Base-by-base conservation (phyloP, 495 filamentous ascomycete genomes). In the Bombardia bombarda region DNA sequence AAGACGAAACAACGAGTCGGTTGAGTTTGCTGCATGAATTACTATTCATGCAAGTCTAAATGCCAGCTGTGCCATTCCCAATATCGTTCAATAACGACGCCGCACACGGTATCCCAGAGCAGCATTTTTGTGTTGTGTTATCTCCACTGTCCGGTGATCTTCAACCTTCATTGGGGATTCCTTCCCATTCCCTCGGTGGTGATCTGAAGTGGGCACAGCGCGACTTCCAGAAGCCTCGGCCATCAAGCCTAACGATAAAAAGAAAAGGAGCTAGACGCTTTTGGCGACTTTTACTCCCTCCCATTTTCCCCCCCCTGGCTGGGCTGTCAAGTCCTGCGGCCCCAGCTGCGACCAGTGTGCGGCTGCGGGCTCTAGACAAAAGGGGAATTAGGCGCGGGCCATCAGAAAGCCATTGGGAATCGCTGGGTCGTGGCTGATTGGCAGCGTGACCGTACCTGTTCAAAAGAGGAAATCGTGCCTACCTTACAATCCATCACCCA, bases 261-360 rank as follows among this genome's bases (percentile, higher is more conserved):
- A 38, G 14, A 19, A 32, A 17, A 21, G 18, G 34, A 33, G 26
- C 43, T 17, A 30, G 23, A 37, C 25, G 22, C 16, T 21, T 17
- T 19, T 13, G 23, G 13, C 3, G 7, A 12, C 13, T 17, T 42
- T 6, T 42, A 23, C 25, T 41, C 20, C 14, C 8, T 12, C 16
- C 30, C 30, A 8, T 25, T 36, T 30, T 40, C 25, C 19, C n/a
- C 8, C 17, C 16, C 7, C 20, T 7, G 12, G 18, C 25, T 22
- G 21, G 32, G 38, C 33, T 53, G 20, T 21, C 17, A 39, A 32
- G 22, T 40, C 41, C 52, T 59, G 56, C 56, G 56, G 48, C 56
- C 56, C 37, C 50, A 56, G 28, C 52, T 59, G 56, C 56, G 56
- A 32, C 41, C 56, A 17, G 12, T 17, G 41, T 25, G 37, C 36